A percentile compares a stretch with the other conserved stretches of the same genome.
Conservation (phyloP, 345 rosid genomes). For the Passiflora organensis region DNA sequence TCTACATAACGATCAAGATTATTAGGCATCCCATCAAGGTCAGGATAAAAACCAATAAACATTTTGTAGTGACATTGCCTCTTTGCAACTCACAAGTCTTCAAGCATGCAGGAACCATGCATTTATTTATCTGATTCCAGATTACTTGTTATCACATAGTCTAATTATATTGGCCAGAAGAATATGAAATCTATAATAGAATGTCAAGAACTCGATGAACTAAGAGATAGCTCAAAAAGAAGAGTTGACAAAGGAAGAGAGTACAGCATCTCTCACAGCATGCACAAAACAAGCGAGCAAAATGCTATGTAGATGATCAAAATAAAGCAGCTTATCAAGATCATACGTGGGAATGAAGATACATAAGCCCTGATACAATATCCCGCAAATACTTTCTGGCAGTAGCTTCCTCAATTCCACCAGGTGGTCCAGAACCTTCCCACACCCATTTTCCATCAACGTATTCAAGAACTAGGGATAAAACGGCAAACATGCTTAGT, state of each 20-base stretch:
- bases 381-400: constrained; percentile 86
- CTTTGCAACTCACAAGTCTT: too few species aligned
- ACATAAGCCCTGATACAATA: constrained; percentile 80
- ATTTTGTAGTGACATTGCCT: too few species aligned
- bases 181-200: too few species aligned
- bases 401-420: constrained; percentile 63
- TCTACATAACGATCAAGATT: too few species aligned
- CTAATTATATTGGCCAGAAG: too few species aligned
- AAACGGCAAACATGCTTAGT: constrained; percentile 6
- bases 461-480: constrained; percentile 78
- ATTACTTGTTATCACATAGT: too few species aligned
- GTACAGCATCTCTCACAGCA: not conserved
- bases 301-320: not conserved
- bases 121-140: too few species aligned
- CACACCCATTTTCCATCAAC: constrained; percentile 80
- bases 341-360: constrained; percentile 93
- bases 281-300: not conserved
- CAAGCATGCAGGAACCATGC: too few species aligned
- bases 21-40: too few species aligned
- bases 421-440: constrained; percentile 57
- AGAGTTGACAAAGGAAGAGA: not conserved
- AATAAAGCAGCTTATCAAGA: constrained; percentile 2
- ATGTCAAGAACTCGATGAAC: too few species aligned
- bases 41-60: too few species aligned
- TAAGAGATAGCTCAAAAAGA: too few species aligned